A percentile compares a stretch with the other conserved stretches of the same genome.
Evolutionary conservation across 1,139 yeast species (phyloP).

Genomic region (Suhomyces yuchorum): DNA sequence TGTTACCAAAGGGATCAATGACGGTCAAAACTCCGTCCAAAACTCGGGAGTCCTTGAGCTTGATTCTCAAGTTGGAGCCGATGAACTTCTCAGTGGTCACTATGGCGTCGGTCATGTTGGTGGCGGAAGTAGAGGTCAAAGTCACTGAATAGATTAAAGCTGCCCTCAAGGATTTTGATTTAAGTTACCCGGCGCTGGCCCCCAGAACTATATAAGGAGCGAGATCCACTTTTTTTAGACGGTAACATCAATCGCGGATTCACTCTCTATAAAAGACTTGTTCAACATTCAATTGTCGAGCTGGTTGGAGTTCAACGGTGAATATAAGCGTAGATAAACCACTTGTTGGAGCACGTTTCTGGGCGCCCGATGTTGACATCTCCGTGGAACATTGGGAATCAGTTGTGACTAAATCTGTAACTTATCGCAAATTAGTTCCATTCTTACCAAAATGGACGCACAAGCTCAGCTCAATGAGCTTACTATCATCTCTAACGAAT

Average conservation of each 20-base stretch:
- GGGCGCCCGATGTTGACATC: constrained; percentile 59
- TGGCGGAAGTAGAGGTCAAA: not conserved
- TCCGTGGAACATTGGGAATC: constrained; percentile 55
- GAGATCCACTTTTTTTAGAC: constrained; percentile 14
- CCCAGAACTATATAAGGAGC: not conserved
- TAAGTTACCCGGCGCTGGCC: constrained; percentile 11
- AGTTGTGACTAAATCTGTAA: constrained; percentile 50
- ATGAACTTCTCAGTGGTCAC: constrained; percentile 31
- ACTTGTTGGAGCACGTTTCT: constrained; percentile 51
- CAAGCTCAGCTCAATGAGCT: constrained; percentile 28
- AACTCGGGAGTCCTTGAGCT: constrained; percentile 34
- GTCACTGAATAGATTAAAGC: not conserved
- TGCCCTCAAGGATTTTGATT: not conserved
- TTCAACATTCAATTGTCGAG: constrained; percentile 19
- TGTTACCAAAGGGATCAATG: constrained; percentile 50
- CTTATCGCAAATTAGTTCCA: not conserved
- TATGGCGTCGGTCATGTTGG: constrained; percentile 3
- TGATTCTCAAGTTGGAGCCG: constrained; percentile 35
- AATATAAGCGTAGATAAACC: constrained; percentile 45
- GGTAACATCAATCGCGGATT: constrained; percentile 50
- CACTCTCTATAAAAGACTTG: constrained; percentile 38
- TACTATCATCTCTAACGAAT: constrained; percentile 28
- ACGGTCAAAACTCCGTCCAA: constrained; percentile 46
- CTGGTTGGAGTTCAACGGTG: constrained; percentile 26
- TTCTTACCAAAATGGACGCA: constrained; percentile 16